Percentiles rank a stretch among this genome's conserved stretches.
Evolutionary conservation across 2,329 filamentous ascomycete genomes (phyloP).

Genomic region (Colletotrichum gigasporum): DNA sequence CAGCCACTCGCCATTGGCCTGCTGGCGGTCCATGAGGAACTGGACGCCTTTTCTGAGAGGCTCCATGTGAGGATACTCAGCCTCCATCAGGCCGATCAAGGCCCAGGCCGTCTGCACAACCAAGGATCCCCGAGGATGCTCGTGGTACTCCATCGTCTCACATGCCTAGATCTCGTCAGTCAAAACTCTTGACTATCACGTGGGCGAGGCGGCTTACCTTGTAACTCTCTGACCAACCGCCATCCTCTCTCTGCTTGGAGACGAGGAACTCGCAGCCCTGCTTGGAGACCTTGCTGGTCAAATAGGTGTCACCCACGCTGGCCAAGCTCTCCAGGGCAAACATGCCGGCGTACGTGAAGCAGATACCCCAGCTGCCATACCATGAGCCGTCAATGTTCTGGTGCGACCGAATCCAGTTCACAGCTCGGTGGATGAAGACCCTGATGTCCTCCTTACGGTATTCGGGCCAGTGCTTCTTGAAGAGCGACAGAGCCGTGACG

Average conservation of each 20-base stretch:
- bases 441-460: constrained; percentile 83
- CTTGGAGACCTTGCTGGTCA: constrained; percentile 74
- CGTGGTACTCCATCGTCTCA: constrained; percentile 78
- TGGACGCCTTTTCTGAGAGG: constrained; percentile 78
- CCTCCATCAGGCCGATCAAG: constrained; percentile 82
- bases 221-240: constrained; percentile 98
- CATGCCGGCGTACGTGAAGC: constrained; percentile 97
- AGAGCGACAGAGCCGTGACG: constrained; percentile 86
- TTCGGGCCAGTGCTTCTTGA: constrained; percentile 81
- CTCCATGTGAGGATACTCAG: constrained; percentile 78
- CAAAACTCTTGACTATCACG: not conserved
- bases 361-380: constrained; percentile 98
- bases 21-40: constrained; percentile 86
- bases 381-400: constrained; percentile 89
- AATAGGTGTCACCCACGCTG: constrained; percentile 83
- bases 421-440: constrained; percentile 75
- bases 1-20: constrained; percentile 90
- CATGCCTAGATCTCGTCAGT: constrained; percentile 65
- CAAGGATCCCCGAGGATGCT: constrained; percentile 80
- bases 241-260: constrained; percentile 85
- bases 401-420: constrained; percentile 82
- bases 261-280: constrained; percentile 88
- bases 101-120: constrained; percentile 97
- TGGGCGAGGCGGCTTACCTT: constrained; percentile 64
- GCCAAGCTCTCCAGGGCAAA: constrained; percentile 91